Percentiles rank a stretch among this genome's conserved stretches.
These are phyloP conservation scores for Diddensiella santjacobensis DNA, from an alignment of 805 yeast species.

Conservation along the genomic window DNA sequence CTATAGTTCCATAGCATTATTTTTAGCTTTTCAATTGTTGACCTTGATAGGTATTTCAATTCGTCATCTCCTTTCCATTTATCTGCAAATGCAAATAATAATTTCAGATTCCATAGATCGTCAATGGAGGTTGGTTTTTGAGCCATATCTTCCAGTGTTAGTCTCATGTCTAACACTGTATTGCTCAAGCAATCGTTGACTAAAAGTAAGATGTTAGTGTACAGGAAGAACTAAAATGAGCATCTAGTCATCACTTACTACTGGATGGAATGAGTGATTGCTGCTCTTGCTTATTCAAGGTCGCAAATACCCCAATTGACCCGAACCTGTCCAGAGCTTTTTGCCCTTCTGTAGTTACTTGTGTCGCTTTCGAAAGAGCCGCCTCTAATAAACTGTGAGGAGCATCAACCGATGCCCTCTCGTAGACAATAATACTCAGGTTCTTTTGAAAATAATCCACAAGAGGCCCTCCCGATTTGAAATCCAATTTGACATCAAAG, in stretches of 20 bases:
- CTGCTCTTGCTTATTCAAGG: background rate
- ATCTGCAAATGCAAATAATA: constrained; percentile 61
- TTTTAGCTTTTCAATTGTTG: background rate
- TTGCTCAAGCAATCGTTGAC: background rate
- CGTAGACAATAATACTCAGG: constrained; percentile 11
- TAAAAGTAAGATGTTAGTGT: background rate
- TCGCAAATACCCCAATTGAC: background rate
- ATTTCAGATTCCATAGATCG: constrained; percentile 60
- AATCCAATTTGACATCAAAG: constrained; percentile 50
- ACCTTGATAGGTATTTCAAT: constrained; percentile 12
- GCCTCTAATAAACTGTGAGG: background rate
- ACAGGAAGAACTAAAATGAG: background rate
- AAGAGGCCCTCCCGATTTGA: constrained; percentile 23
- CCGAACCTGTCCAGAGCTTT: background rate
- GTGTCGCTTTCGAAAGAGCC: background rate
- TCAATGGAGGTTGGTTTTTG: constrained; percentile 42
- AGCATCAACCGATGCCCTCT: constrained; percentile 1
- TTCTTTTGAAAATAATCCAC: constrained; percentile 9
- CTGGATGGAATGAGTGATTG: background rate
- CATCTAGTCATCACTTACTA: background rate
- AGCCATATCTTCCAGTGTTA: constrained; percentile 47
- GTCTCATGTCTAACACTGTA: constrained; percentile 45
- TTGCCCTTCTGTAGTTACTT: background rate
- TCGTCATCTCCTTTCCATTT: constrained; percentile 18
- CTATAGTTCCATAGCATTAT: background rate